Evolutionary conservation across 2,329 filamentous ascomycete genomes (phyloP).

Genomic region (Stenocarpella maydis): DNA sequence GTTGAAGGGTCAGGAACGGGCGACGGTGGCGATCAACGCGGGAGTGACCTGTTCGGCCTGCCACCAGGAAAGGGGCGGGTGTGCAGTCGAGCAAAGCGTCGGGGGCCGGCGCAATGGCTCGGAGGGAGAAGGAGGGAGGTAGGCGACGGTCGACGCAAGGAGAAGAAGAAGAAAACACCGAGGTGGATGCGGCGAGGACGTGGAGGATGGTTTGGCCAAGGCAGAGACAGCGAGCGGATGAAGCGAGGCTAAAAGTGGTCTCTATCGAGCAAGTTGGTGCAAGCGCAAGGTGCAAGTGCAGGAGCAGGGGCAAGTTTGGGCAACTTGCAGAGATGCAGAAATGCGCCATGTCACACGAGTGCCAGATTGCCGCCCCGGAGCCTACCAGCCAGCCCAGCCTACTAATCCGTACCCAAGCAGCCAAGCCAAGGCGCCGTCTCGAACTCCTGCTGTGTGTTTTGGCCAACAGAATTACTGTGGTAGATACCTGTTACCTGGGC

Average conservation of each 20-base stretch:
- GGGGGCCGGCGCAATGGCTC: background rate
- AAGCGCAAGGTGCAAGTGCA: background rate
- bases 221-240: background rate
- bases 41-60: conserved; percentile 1
- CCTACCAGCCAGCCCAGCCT: too few species aligned
- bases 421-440: conserved; percentile 20
- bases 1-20: conserved; percentile 21
- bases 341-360: conserved; percentile 25
- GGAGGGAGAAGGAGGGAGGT: conserved; percentile 1
- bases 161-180: background rate
- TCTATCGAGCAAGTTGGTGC: conserved; percentile 13
- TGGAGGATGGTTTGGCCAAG: conserved; percentile 20
- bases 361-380: conserved; percentile 27
- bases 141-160: conserved; percentile 16
- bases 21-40: conserved; percentile 30
- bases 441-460: background rate
- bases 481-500: too few species aligned
- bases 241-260: conserved; percentile 23
- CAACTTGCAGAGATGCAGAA: background rate
- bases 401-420: too few species aligned
- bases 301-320: too few species aligned
- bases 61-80: conserved; percentile 14
- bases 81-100: conserved; percentile 1
- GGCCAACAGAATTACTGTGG: too few species aligned
- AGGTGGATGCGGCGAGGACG: background rate